These are phyloP conservation scores for Westerdykella ornata DNA, from an alignment of 2,329 filamentous ascomycete genomes.

Conservation along the genomic window DNA sequence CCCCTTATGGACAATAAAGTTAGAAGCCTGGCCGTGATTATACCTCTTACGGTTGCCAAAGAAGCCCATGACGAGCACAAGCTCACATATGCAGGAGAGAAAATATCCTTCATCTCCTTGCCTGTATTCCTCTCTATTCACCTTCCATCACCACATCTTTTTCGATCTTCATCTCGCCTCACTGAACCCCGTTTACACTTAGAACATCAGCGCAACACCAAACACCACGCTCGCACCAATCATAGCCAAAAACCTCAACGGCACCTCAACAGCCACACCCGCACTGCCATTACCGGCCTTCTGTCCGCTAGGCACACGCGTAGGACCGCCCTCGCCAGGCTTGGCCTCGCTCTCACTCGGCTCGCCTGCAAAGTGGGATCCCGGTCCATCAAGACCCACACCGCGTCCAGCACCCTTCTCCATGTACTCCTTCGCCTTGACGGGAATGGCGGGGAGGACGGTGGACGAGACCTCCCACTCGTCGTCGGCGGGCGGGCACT, in stretches of 20 bases:
- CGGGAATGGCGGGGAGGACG: conserved; percentile 53
- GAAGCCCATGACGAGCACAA: too few relatives aligned
- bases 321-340: conserved; percentile 24
- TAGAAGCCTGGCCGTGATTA: too few relatives aligned
- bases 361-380: conserved; percentile 29
- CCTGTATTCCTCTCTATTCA: too few relatives aligned
- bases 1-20: too few relatives aligned
- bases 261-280: conserved; percentile 23
- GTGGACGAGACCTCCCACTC: conserved; percentile 51
- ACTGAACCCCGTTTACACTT: conserved; percentile 3
- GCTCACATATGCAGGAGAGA: too few relatives aligned
- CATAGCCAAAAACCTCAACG: conserved; percentile 26
- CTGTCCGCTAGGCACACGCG: conserved; percentile 16
- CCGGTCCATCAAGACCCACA: conserved; percentile 6
- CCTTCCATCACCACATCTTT: too few relatives aligned
- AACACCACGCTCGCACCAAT: conserved; percentile 28
- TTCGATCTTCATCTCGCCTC: too few relatives aligned
- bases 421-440: conserved; percentile 47
- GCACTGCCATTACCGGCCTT: conserved; percentile 5
- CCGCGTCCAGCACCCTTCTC: conserved; percentile 2
- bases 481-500: conserved; percentile 48
- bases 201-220: conserved; percentile 28
- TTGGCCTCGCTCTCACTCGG: conserved; percentile 23
- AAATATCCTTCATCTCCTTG: too few relatives aligned
- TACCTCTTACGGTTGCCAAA: too few relatives aligned